phyloP scores from a whole-genome alignment of 495 filamentous ascomycete genomes.

The Cladorrhinum samala region DNA sequence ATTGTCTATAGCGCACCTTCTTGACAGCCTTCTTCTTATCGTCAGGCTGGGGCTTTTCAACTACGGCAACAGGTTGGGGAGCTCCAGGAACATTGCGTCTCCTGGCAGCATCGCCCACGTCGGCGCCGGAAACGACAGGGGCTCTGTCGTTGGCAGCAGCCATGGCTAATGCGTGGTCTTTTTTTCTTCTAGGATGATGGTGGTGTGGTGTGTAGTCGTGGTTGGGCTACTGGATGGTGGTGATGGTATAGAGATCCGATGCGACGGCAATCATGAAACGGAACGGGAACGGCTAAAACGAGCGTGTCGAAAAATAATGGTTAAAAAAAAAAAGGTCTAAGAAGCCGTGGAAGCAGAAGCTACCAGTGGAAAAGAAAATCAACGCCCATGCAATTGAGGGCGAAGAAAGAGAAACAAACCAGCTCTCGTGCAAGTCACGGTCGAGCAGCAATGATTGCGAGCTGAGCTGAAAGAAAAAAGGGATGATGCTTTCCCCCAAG shows the following conservation, averaged over 20 bases:
- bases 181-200: background rate
- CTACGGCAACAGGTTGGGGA: slow-evolving; percentile 33
- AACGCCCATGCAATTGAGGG: slow-evolving; percentile 18
- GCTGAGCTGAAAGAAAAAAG: slow-evolving; percentile 20
- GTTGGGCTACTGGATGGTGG: slow-evolving; percentile 7
- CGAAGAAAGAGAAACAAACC: slow-evolving; percentile 12
- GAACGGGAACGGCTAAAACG: slow-evolving; percentile 21
- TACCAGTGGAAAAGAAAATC: slow-evolving; percentile 12
- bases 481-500: slow-evolving; percentile 17
- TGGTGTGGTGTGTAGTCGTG: slow-evolving; percentile 3
- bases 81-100: slow-evolving; percentile 63
- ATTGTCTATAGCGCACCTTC: slow-evolving; percentile 58
- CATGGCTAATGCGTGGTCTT: slow-evolving; percentile 31
- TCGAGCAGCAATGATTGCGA: slow-evolving; percentile 14
- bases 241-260: slow-evolving; percentile 15
- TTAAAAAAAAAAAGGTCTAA: slow-evolving; percentile 6
- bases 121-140: slow-evolving; percentile 59
- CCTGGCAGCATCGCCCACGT: slow-evolving; percentile 60
- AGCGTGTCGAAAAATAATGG: slow-evolving; percentile 21
- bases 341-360: slow-evolving; percentile 8
- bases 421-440: slow-evolving; percentile 13
- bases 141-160: slow-evolving; percentile 39
- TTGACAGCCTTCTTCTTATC: slow-evolving; percentile 59
- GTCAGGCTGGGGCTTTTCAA: slow-evolving; percentile 41
- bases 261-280: slow-evolving; percentile 11